Percentiles rank a stretch among this genome's conserved stretches.
Conservation (phyloP, 495 filamentous ascomycete species). For the Aspergillus mulundensis region DNA sequence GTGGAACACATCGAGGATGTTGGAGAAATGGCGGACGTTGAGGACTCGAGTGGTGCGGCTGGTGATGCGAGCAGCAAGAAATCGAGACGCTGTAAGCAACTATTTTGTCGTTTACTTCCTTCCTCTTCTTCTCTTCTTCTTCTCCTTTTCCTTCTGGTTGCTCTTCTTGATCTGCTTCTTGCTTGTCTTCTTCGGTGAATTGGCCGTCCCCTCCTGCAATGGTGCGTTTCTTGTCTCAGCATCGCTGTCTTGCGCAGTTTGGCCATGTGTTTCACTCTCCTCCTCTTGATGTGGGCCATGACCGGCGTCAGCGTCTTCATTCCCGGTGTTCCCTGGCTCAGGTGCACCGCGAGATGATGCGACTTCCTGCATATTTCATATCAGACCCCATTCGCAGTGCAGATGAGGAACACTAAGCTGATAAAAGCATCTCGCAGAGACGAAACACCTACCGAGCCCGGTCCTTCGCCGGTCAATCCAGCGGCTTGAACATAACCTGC, state of each 20-base stretch:
- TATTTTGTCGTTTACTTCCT: background rate
- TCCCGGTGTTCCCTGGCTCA: background rate
- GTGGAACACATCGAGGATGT: background rate
- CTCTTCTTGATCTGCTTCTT: conserved; percentile 5
- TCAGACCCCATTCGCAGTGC: background rate
- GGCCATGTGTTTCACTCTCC: background rate
- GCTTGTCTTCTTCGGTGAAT: background rate
- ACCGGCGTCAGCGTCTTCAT: background rate
- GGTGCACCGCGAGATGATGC: background rate
- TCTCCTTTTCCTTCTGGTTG: background rate
- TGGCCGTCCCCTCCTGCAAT: background rate
- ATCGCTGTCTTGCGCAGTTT: background rate
- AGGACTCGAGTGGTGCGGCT: background rate
- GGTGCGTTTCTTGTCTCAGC: background rate
- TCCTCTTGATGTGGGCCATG: background rate
- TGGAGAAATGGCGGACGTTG: background rate
- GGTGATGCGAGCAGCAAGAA: background rate
- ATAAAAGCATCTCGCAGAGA: background rate
- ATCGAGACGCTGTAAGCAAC: background rate
- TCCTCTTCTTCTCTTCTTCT: background rate
- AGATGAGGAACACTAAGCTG: background rate
- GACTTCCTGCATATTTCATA: background rate
- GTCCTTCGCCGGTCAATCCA: background rate
- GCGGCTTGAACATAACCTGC: background rate
- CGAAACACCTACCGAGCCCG: background rate